Conservation (phyloP, 305 asterid genomes). For the Stenogyne calaminthoides region DNA sequence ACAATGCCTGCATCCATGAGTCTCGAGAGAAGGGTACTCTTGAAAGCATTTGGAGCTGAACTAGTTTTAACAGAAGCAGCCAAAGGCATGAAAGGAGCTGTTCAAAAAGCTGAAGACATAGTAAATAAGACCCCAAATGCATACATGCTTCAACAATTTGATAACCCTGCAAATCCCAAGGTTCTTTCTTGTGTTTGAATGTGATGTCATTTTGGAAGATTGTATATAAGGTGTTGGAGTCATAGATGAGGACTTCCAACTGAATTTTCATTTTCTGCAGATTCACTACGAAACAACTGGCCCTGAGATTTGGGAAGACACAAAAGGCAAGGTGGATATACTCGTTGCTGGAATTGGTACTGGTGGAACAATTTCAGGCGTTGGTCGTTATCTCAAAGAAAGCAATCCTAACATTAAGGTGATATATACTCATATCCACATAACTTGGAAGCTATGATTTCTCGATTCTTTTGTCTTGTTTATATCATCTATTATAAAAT, state of each 20-base stretch:
- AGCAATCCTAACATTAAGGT: constrained; percentile 77
- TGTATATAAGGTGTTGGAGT: not conserved
- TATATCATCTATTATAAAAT: constrained; percentile 8
- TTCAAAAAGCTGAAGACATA: constrained; percentile 92
- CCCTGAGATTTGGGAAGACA: constrained; percentile 99
- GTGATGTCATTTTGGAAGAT: constrained; percentile 11
- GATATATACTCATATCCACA: constrained; percentile 3
- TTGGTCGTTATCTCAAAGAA: constrained; percentile 81
- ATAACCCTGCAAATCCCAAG: constrained; percentile 98
- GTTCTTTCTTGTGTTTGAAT: constrained; percentile 41
- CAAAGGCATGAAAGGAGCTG: constrained; percentile 97
- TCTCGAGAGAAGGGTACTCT: constrained; percentile 96
- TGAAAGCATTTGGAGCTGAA: constrained; percentile 98
- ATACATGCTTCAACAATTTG: constrained; percentile 92
- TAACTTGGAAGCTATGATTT: not conserved
- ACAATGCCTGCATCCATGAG: constrained; percentile 99
- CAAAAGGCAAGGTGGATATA: constrained; percentile 90
- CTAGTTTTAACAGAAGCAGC: constrained; percentile 86
- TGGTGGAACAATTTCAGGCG: constrained; percentile 94
- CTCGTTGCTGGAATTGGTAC: constrained; percentile 97
- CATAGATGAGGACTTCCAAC: constrained; percentile 16
- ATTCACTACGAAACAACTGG: constrained; percentile 96
- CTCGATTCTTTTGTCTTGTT: constrained; percentile 9
- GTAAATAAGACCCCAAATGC: constrained; percentile 69
- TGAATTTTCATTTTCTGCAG: constrained; percentile 38